These are phyloP conservation scores for Candolleomyces aberdarensis DNA, from an alignment of 768 basidiomycete genomes.

Conservation along the genomic window DNA sequence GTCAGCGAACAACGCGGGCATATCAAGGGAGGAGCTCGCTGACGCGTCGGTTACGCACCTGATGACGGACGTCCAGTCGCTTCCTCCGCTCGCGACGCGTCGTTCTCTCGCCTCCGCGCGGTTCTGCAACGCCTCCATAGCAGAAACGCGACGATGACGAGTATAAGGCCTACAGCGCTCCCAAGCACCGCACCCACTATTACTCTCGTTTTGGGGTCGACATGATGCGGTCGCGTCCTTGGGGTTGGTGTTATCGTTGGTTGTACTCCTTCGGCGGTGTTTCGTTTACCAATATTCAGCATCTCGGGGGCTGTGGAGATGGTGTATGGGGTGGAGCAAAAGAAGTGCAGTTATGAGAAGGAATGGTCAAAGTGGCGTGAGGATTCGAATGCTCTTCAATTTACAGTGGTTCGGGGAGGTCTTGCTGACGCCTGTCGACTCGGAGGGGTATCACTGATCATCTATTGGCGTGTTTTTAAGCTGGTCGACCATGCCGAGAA, in stretches of 20 bases:
- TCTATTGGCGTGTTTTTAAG: too few species aligned
- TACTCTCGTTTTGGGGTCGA: neutral
- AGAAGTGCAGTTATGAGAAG: too few species aligned
- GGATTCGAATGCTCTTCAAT: too few species aligned
- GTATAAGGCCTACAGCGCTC: neutral
- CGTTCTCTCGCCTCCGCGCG: neutral
- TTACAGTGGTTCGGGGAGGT: too few species aligned
- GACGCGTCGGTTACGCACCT: neutral
- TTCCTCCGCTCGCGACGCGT: neutral
- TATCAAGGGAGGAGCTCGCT: neutral
- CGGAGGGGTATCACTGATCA: too few species aligned
- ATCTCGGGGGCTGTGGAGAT: neutral
- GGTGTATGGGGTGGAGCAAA: neutral
- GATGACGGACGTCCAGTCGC: neutral
- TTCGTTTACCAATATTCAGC: neutral
- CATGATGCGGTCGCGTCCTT: neutral
- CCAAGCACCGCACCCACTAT: constrained; percentile 3
- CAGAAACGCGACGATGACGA: neutral
- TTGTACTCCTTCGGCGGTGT: neutral
- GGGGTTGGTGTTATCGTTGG: neutral
- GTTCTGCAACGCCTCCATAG: neutral
- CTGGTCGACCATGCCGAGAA: too few species aligned
- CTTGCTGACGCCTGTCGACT: too few species aligned
- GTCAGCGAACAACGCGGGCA: neutral
- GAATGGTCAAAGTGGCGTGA: too few species aligned